Base-by-base conservation (phyloP, 306 rosid species). In the Quercus bicolor region DNA sequence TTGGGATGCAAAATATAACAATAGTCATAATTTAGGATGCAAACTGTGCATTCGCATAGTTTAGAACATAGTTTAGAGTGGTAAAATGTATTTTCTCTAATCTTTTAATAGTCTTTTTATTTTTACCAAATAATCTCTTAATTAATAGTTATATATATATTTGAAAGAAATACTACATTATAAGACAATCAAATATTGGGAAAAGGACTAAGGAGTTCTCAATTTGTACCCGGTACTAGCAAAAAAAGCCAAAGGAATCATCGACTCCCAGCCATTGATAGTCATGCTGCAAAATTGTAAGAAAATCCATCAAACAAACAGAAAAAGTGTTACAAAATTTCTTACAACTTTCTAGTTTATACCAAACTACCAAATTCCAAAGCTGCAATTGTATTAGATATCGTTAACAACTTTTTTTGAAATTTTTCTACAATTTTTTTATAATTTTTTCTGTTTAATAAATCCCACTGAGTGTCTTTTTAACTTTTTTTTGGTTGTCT, bases 241-340 rank as follows among this genome's bases (percentile, higher is more conserved):
- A 5, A 93, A 84, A 80, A 93, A 90, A 18, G 89, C 93, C 19
- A 91, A 56, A 19, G 94, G 93, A 68, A 93, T 80, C 98, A 91
- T 93, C 93, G 91, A 76, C 78, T 91, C 97, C 97, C 97, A 93
- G 1, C 92, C 93, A 43, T 93, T 91, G 6, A 91, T 79, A 56
- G 92, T 90, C 97, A 91, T 90, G 71, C 98, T 93, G 87, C 82
- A 81, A 78, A 65, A 54, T n/a, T 56, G 31, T 28, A 64, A 29
- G 16, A 5, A n/a, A 29, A 64, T 29, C 18, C 37, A 37, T 11
- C 45, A 64, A 16, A 29, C 13, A 59, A 3, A 24, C 64, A 57
- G 45, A 57, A 12, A 24, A 57, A 56, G 28, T 8, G 26, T 56
- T 56, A 19, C 13, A 56, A n/a, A 2, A 6, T 37, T 37, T 37